Evolutionary conservation across 208 protist species (phyloP).

Genomic region (Angomonas ambiguus): DNA sequence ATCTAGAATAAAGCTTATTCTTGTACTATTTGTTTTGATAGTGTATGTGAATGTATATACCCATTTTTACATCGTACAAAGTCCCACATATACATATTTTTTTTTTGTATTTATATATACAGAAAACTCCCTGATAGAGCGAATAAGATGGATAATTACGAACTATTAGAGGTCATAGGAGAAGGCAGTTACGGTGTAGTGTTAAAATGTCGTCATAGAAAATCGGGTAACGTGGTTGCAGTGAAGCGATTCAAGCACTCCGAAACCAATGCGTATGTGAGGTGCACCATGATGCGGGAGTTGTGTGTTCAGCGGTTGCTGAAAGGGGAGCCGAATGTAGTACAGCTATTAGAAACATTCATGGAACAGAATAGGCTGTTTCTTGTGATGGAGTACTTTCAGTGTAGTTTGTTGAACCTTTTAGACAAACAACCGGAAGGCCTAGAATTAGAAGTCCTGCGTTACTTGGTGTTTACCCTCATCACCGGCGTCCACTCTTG

Average conservation of each 20-base stretch:
- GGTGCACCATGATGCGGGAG: conserved; percentile 89
- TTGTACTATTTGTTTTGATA: too few species aligned
- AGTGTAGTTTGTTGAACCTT: conserved; percentile 84
- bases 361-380: conserved; percentile 82
- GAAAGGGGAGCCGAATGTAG: conserved; percentile 84
- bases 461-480: conserved; percentile 83
- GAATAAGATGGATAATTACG: conserved; percentile 63
- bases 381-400: conserved; percentile 94
- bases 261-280: conserved; percentile 81
- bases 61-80: not conserved
- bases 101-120: conserved; percentile 11
- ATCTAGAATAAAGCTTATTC: too few species aligned
- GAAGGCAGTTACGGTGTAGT: conserved; percentile 95
- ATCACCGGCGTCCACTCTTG: conserved; percentile 86
- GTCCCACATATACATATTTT: conserved; percentile 10
- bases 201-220: conserved; percentile 83
- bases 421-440: conserved; percentile 63
- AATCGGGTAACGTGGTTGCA: conserved; percentile 80
- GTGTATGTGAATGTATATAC: not conserved
- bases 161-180: conserved; percentile 74
- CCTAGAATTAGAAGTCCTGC: conserved; percentile 41
- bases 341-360: conserved; percentile 87
- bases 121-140: not conserved
- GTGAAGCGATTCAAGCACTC: conserved; percentile 95
- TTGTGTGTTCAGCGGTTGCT: conserved; percentile 89